Evolutionary conservation across 2,329 filamentous ascomycete genomes (phyloP).

Genomic region (Microdochium bolleyi): DNA sequence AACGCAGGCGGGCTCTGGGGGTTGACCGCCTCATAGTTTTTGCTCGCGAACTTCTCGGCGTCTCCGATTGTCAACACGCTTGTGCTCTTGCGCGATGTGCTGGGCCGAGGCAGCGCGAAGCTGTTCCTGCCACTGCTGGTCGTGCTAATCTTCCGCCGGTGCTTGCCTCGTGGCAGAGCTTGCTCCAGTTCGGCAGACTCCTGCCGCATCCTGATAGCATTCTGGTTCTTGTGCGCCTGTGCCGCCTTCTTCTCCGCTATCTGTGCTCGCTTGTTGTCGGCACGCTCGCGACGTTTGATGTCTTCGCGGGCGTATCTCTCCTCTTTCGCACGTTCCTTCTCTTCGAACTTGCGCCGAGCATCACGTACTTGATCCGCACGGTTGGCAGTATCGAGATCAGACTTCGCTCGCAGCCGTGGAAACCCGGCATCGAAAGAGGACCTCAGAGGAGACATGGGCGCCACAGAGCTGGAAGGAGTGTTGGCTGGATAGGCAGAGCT

Average conservation of each 20-base stretch:
- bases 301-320: constrained; percentile 55
- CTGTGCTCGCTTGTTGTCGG: constrained; percentile 47
- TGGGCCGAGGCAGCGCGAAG: constrained; percentile 16
- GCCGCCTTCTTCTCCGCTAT: constrained; percentile 39
- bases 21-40: constrained; percentile 35
- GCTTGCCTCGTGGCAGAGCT: constrained; percentile 18
- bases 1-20: constrained; percentile 16
- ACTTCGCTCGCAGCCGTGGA: constrained; percentile 48
- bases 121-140: constrained; percentile 20
- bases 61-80: constrained; percentile 2
- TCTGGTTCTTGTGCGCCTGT: constrained; percentile 35
- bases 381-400: constrained; percentile 47
- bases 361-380: constrained; percentile 51
- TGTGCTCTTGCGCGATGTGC: constrained; percentile 12
- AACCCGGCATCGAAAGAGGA: constrained; percentile 50
- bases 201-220: constrained; percentile 31
- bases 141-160: constrained; percentile 19
- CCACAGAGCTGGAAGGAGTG: constrained; percentile 25
- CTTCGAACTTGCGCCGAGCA: constrained; percentile 55
- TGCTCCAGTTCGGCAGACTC: constrained; percentile 21
- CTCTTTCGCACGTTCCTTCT: constrained; percentile 52
- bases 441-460: constrained; percentile 44
- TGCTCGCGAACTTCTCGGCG: constrained; percentile 27
- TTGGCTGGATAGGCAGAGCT: constrained; percentile 11
- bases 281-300: constrained; percentile 48